phyloP scores from a whole-genome alignment of 768 basidiomycete genomes.

The Coprinopsis cinerea region DNA sequence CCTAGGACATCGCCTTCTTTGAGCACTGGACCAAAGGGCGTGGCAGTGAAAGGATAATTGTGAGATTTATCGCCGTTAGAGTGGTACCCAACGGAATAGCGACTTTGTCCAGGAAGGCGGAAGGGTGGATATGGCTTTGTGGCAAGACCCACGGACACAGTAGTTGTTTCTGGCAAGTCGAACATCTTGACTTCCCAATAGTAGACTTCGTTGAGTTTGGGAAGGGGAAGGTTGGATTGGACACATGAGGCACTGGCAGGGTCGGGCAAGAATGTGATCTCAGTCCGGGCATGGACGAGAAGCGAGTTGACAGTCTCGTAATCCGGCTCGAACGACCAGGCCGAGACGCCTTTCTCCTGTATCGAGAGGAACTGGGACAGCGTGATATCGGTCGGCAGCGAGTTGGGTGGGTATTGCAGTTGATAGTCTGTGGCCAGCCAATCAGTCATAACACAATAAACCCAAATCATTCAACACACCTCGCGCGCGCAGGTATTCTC shows the following conservation, averaged over 20 bases:
- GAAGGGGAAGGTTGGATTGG: conserved; percentile 93
- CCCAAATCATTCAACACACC: conserved; percentile 40
- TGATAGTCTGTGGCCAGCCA: conserved; percentile 58
- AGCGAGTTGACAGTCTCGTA: conserved; percentile 92
- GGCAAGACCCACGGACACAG: conserved; percentile 87
- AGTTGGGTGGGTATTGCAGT: conserved; percentile 87
- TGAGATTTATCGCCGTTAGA: conserved; percentile 96
- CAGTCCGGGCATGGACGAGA: conserved; percentile 91
- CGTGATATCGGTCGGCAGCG: conserved; percentile 96
- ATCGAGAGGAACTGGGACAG: conserved; percentile 98
- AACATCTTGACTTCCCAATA: conserved; percentile 99
- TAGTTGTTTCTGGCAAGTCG: conserved; percentile 84
- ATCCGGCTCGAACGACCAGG: conserved; percentile 99
- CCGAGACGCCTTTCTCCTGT: conserved; percentile 98
- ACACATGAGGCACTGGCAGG: conserved; percentile 92
- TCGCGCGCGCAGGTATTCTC: conserved; percentile 81
- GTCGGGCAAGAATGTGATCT: conserved; percentile 96
- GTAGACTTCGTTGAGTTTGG: conserved; percentile 97
- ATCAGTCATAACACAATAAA: neutral
- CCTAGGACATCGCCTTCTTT: conserved; percentile 96
- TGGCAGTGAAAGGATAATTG: conserved; percentile 90
- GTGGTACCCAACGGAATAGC: conserved; percentile 90
- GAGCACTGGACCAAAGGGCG: conserved; percentile 75
- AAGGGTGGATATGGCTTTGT: conserved; percentile 97
- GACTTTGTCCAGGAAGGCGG: conserved; percentile 80